Base-by-base conservation (phyloP, 176 grass and related monocot species). In the Bolboschoenus planiculmis region DNA sequence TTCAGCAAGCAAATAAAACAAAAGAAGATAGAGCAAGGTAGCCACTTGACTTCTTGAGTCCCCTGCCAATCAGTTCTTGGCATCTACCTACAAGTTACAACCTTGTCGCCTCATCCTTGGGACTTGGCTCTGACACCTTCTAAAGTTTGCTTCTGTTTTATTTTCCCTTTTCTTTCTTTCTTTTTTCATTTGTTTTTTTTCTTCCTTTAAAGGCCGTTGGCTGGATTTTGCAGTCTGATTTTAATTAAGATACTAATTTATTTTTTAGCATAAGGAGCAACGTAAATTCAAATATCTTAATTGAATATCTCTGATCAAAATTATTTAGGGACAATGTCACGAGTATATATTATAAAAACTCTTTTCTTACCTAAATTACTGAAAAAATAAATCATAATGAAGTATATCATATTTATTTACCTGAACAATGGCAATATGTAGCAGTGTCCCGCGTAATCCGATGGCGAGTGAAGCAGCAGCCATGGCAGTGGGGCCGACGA, bases 351-450 rank as follows among this genome's bases (percentile, higher is more conserved):
- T 14, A 39, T 3, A 21, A 66, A 65, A 18, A 44, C 30, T 43
- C 35, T 5, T 34, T 47, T 43, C 35, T 5, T 34, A 58, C 4
- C 26, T 15, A 15, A 64, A 36, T 50, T 31, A 66, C 10, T 70
- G 10, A 29, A 44, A n/a, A 83, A 2, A 62, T 82, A 36, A 83
- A 50, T 11, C 6, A 54, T 50, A 50, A 24, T 15, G 7, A 16
- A 23, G 24, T 51, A 77, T n/a, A 27, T 37, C 7, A 53, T 21
- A 11, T 20, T n/a, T n/a, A 39, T 16, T 71, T 85, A 97, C 94
- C 94, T 98, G 95, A 40, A 98, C 95, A 85, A 98, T 90, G 40
- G 95, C 92, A 76, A 95, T 76, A 54, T 87, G 79, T 26, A 98
- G 6, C 46, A 95, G 85, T 9, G 84, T 83, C 15, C 95, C 95